Evolutionary conservation across 2,329 filamentous ascomycete genomes (phyloP).

Genomic region (Fusarium sp.): DNA sequence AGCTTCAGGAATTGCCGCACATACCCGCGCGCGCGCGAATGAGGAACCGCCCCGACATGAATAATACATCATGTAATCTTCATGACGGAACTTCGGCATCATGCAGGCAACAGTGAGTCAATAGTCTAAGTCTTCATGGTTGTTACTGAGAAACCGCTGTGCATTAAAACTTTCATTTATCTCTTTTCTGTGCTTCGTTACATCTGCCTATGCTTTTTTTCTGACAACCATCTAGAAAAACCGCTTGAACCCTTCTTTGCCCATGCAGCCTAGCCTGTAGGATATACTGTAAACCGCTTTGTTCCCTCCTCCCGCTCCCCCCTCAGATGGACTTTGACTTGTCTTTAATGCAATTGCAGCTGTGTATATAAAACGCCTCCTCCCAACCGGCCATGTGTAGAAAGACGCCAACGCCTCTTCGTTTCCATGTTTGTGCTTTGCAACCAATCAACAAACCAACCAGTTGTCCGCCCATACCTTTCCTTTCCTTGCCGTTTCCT

Average conservation of each 20-base stretch:
- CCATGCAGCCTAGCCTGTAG: slow-evolving; percentile 43
- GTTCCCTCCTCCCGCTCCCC: slow-evolving; percentile 20
- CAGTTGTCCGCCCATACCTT: slow-evolving; percentile 5
- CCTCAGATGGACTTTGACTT: slow-evolving; percentile 36
- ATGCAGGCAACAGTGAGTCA: not conserved
- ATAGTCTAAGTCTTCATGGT: not conserved
- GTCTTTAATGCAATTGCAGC: slow-evolving; percentile 43
- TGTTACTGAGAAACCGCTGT: not conserved
- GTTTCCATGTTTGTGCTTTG: slow-evolving; percentile 36
- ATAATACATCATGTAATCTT: slow-evolving; percentile 30
- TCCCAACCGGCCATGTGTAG: slow-evolving; percentile 43
- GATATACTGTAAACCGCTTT: slow-evolving; percentile 38
- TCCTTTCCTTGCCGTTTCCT: not conserved
- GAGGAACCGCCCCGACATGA: not conserved
- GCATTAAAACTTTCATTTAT: slow-evolving; percentile 45
- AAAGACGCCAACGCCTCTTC: slow-evolving; percentile 47
- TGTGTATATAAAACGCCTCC: slow-evolving; percentile 47
- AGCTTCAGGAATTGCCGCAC: slow-evolving; percentile 1
- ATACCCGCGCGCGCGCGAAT: not conserved
- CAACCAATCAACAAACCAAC: slow-evolving; percentile 21
- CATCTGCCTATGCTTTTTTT: slow-evolving; percentile 46
- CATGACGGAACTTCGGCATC: slow-evolving; percentile 40
- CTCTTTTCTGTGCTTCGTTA: slow-evolving; percentile 47
- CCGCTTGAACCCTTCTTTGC: slow-evolving; percentile 42
- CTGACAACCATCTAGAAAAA: slow-evolving; percentile 45